Conservation (phyloP, 305 asterid species). For the Rubia balearica region DNA sequence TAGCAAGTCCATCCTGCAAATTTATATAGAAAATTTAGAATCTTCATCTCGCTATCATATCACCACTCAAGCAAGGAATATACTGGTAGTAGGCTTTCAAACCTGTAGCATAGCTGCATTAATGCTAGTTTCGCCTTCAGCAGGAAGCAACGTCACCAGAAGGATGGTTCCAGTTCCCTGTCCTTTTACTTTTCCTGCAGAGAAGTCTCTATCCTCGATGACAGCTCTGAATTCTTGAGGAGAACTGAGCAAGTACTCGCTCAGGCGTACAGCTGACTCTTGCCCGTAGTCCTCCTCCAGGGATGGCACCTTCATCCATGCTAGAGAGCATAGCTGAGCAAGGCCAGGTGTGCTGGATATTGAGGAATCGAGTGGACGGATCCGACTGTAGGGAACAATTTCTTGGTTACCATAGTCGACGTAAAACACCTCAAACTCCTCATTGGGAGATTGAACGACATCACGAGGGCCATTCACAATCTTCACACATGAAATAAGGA, state of each 20-base stretch:
- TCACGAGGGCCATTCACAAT: conserved; percentile 86
- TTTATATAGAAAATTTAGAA: conserved; percentile 3
- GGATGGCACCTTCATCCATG: conserved; percentile 69
- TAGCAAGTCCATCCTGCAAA: conserved; percentile 83
- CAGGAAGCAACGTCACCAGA: conserved; percentile 59
- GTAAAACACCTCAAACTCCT: conserved; percentile 89
- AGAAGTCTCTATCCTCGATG: conserved; percentile 71
- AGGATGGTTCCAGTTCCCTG: conserved; percentile 94
- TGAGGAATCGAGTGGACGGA: conserved; percentile 77
- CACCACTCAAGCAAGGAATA: background rate
- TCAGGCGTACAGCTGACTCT: conserved; percentile 69
- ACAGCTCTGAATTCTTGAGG: conserved; percentile 74
- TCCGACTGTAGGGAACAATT: conserved; percentile 50
- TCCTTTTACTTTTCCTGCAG: conserved; percentile 91
- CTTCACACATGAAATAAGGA: conserved; percentile 24
- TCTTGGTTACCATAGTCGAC: conserved; percentile 96
- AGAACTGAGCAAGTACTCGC: conserved; percentile 52
- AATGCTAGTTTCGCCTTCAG: conserved; percentile 64
- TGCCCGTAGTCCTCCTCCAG: conserved; percentile 90
- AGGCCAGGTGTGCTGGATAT: conserved; percentile 70
- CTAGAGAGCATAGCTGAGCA: conserved; percentile 89
- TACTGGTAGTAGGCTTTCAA: conserved; percentile 4
- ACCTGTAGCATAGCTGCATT: conserved; percentile 86
- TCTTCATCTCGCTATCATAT: background rate
- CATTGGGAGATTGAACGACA: conserved; percentile 55